phyloP scores from a whole-genome alignment of 331 rosid species.

The Cydonia oblonga region DNA sequence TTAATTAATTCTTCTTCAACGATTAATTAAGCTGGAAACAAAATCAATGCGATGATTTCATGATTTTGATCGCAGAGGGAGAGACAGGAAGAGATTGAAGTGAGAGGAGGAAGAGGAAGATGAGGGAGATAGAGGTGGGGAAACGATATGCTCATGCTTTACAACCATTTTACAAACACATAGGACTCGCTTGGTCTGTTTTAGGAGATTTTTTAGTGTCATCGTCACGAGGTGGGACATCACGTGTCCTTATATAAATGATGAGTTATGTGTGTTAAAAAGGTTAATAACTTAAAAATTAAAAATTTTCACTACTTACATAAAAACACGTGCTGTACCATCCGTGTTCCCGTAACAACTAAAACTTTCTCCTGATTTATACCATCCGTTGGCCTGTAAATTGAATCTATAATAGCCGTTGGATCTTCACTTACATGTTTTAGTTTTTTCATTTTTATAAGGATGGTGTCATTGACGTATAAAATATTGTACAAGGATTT shows the following conservation, averaged over 20 bases:
- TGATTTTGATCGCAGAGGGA: background rate
- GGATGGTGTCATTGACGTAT: no score
- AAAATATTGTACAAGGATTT: no score
- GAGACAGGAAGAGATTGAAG: background rate
- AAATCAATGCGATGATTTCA: background rate
- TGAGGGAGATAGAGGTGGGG: background rate
- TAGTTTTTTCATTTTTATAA: background rate
- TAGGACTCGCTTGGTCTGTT: constrained; percentile 18
- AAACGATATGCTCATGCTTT: background rate
- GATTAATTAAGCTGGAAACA: background rate
- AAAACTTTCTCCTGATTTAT: no score
- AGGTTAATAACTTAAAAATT: no score
- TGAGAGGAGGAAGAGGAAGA: background rate
- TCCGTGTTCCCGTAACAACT: no score
- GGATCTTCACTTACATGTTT: background rate
- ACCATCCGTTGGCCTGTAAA: background rate
- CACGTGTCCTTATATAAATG: no score
- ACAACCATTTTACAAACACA: background rate
- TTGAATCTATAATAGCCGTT: background rate
- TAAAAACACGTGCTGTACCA: no score
- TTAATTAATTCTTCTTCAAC: background rate
- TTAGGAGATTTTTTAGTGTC: no score
- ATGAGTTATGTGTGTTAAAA: no score
- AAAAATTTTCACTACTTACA: no score
- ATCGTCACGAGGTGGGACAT: no score